Evolutionary conservation across 2,329 filamentous ascomycete species (phyloP), one percentile per base, ranked within the genome.

Genomic region (Colletotrichum graminicola): DNA sequence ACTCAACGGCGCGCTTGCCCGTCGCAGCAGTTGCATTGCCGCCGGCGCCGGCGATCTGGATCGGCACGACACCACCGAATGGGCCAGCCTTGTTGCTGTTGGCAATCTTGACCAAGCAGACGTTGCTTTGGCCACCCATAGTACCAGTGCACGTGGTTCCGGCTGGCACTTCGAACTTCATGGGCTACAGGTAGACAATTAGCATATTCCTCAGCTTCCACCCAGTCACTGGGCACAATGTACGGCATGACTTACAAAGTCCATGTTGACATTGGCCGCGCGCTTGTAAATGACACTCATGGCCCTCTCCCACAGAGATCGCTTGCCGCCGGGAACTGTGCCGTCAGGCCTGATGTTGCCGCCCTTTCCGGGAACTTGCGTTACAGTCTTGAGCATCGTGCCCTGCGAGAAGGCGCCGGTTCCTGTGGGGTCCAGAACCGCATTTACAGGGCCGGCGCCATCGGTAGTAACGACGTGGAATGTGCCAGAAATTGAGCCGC

Each of bases 71-170:
- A 29, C 82, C 83, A 49, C 70, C 82, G 73, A 84, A 84, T 7
- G 82, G 82, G 0, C 82, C 83, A 3, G 79, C 81, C 14, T 67
- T 67, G 75, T 81, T 81, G 65, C 75, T 75, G 77, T 84, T 84
- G 66, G 80, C 81, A 67, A 85, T 80, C 79, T 84, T 84, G 74
- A 83, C 77, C 34, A 84, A 75, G 76, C 83, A 85, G 66, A 84
- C 80, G 67, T 81, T 80, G 4, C 60, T 41, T 72, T 78, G 62
- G 49, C 79, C 78, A 21, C 73, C 77, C 26, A 82, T 71, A 10
- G 78, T 78, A 16, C 83, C 83, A 0, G 74, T 77, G 76, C 83
- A 84, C n/a, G 73, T 79, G 34, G 79, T 82, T 23, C 80, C 81
- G 47, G 78, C 80, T 6, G 82, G 82, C 11, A 83, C 76, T 11